Base-by-base conservation (phyloP, 805 yeast genomes). In the Geotrichum ghanense region DNA sequence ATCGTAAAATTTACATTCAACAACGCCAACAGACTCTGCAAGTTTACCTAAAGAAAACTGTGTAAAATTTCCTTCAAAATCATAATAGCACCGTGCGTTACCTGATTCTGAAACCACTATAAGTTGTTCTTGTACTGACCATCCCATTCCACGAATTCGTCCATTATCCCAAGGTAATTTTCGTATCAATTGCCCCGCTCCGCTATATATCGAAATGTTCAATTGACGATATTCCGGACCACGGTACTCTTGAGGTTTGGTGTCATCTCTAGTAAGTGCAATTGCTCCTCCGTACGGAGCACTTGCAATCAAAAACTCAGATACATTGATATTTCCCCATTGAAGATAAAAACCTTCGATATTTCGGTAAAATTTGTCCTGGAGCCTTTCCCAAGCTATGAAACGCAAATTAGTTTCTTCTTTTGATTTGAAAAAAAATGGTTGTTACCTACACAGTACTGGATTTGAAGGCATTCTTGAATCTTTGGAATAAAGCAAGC, bases 351-450 rank as follows among this genome's bases (percentile, higher is more conserved):
- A 80, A 47, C 83, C 79, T 17, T 76, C 72, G 46, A 80, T 63
- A 16, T 73, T 70, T 47, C 83, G 68, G 54, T 86, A 88, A 60
- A 75, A 85, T 7, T 77, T 81, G 60, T 78, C 77, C 46, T 76
- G 79, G 17, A 88, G 71, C 52, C 81, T 73, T 60, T 87, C 95
- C 97, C 97, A 88, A 41, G 73, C 73, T 50, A 71, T 49, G 31
- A 7, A 12, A 7, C 12, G 27, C 7, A 24, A 7, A 12, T 24
- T 24, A 27, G 44, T 34, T 22, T 42, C 44, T 42, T 31, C 7
- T 6, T 31, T 12, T 31, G 10, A 31, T 31, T 5, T n/a, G 19
- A 31, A n/a, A n/a, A n/a, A n/a, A n/a, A n/a, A n/a, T n/a, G n/a
- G n/a, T n/a, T n/a, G n/a, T n/a, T 31, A 31, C 37, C 16, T n/a